Evolutionary conservation across 192 early-diverging fungal species (phyloP).

Genomic region (Coemansia sp.): DNA sequence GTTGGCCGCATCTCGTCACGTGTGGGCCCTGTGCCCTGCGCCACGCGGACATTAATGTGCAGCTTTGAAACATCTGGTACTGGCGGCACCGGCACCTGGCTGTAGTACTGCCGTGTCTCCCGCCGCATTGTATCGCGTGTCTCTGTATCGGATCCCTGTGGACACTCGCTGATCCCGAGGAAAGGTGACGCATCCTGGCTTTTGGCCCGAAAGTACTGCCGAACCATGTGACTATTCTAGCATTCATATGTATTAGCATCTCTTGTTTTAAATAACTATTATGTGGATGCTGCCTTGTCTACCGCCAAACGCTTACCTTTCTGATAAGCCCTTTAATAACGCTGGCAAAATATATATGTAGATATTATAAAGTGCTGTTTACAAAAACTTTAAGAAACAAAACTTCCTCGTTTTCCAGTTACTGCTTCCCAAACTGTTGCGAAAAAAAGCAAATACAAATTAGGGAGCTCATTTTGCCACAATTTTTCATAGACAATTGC

Average conservation of each 20-base stretch:
- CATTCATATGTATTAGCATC: too few relatives aligned
- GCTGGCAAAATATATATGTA: too few relatives aligned
- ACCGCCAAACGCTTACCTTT: too few relatives aligned
- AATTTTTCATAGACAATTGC: not conserved
- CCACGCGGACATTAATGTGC: slow-evolving; percentile 14
- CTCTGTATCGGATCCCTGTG: not conserved
- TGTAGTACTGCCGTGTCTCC: slow-evolving; percentile 10
- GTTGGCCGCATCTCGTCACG: not conserved
- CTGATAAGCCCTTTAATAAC: too few relatives aligned
- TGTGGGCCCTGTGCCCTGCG: slow-evolving; percentile 2
- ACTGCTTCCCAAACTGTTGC: not conserved
- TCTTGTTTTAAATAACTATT: too few relatives aligned
- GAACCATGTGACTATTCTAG: slow-evolving; percentile 12
- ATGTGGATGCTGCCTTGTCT: too few relatives aligned
- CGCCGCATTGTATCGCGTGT: slow-evolving; percentile 8
- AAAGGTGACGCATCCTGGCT: slow-evolving; percentile 26
- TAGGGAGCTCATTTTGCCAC: not conserved
- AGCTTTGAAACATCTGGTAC: slow-evolving; percentile 5
- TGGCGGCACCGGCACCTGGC: slow-evolving; percentile 12
- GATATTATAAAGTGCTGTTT: too few relatives aligned
- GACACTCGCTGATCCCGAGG: slow-evolving; percentile 18
- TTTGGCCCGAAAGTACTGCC: slow-evolving; percentile 13
- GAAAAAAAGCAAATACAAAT: not conserved
- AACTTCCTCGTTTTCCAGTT: not conserved
- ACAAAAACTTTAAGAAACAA: too few relatives aligned